phyloP scores from a whole-genome alignment of 345 rosid genomes.

The Camelina hispida region DNA sequence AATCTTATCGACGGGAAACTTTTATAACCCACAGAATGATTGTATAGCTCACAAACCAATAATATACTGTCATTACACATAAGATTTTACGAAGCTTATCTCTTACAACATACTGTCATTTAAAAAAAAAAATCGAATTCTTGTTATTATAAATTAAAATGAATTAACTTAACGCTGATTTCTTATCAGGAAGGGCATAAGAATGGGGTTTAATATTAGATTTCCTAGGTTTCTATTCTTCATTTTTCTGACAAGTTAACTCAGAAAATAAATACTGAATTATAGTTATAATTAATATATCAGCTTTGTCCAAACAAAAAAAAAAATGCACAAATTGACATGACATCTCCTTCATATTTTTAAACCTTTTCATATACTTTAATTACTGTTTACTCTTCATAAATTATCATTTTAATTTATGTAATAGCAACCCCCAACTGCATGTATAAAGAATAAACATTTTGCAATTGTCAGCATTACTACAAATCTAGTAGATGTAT shows the following conservation, averaged over 20 bases:
- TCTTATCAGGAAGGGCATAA: not conserved
- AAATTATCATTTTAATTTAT: conserved; percentile 25
- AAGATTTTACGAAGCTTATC: not conserved
- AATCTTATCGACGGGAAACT: conserved; percentile 28
- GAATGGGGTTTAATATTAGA: not conserved
- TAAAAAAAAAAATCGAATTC: not conserved
- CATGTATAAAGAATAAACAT: conserved; percentile 23
- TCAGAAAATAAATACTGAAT: not conserved
- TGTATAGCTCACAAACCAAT: conserved; percentile 11
- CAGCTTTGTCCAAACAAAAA: too few species aligned
- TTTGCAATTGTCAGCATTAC: conserved; percentile 35
- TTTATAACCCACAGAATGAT: conserved; percentile 23
- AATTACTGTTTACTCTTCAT: conserved; percentile 32
- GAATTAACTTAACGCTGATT: not conserved
- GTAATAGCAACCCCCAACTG: conserved; percentile 42
- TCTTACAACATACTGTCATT: not conserved
- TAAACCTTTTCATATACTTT: conserved; percentile 15
- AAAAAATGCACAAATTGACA: not conserved
- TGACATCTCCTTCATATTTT: conserved; percentile 7
- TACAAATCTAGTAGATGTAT: conserved; percentile 28
- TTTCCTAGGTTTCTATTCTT: not conserved
- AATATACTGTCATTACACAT: not conserved
- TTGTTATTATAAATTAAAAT: not conserved
- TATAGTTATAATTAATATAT: too few species aligned
- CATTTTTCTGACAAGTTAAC: not conserved